Base-by-base conservation (phyloP, 768 basidiomycete genomes). In the Suillus lakei region DNA sequence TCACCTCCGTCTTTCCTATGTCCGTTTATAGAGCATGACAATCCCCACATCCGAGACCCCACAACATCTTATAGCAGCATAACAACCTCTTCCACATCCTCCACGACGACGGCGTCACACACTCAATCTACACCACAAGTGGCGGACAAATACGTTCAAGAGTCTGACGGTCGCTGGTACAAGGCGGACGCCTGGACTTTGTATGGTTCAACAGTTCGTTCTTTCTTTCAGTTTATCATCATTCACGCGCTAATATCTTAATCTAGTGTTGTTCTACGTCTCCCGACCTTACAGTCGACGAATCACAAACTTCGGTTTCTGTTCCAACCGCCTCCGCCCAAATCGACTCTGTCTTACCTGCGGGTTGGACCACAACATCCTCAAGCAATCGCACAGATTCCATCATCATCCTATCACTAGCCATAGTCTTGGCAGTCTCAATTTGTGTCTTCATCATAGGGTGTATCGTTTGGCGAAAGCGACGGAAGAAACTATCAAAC, bases 201-300 rank as follows among this genome's bases (percentile, higher is more conserved):
- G 44, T 91, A 88, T 69, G 91, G 91, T n/a, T 88, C 87, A n/a
- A 85, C 88, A 16, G 80, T 89, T 44, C 85, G 89, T 71, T 66
- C 78, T 2, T 4, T 43, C 36, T 3, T 10, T 43, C 32, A 21
- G 7, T 12, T 5, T 39, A 12, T 32, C 50, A 7, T 44, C 4
- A 30, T 58, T 41, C 12, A 44, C 16, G 41, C 66, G 66, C 61
- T 65, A 39, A 61, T 2, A 23, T 4, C 8, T 10, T 32, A 48
- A 34, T 34, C 26, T 46, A 76, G 77, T 77, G 70, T 44, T 66
- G 64, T 58, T 32, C 70, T 4, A 60, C 34, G 21, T 60, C 67
- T 9, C 18, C 65, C 1, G 15, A 36, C 34, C n/a, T 64, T 16
- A 68, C 38, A 54, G 41, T 70, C 6, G 30, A 71, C 2, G 9